Conservation (phyloP, 2,329 filamentous ascomycete genomes). For the Teratosphaeria epicoccoides region DNA sequence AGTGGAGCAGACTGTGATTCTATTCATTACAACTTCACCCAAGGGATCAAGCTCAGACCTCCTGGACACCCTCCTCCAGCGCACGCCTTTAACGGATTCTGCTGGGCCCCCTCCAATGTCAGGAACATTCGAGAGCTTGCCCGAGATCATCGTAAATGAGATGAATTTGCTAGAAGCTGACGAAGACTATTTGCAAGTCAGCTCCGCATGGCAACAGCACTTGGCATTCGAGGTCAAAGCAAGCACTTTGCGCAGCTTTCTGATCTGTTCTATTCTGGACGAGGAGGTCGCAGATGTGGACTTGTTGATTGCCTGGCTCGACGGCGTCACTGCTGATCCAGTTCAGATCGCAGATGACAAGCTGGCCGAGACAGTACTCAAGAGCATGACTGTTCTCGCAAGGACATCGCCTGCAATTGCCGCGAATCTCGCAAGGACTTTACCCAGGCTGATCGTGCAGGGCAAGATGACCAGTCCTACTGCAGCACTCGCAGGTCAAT, state of each 20-base stretch:
- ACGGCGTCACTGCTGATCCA: conserved; percentile 66
- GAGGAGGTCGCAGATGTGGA: conserved; percentile 73
- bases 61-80: conserved; percentile 27
- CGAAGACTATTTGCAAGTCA: conserved; percentile 79
- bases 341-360: conserved; percentile 71
- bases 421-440: conserved; percentile 62
- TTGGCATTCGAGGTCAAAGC: conserved; percentile 80
- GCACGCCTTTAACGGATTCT: conserved; percentile 7
- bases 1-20: conserved; percentile 38
- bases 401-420: conserved; percentile 63
- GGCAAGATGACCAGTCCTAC: conserved; percentile 59
- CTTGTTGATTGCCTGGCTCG: conserved; percentile 71
- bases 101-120: conserved; percentile 34
- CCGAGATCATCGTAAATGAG: conserved; percentile 66
- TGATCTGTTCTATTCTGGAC: conserved; percentile 76
- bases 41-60: conserved; percentile 10
- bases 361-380: conserved; percentile 67
- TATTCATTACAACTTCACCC: conserved; percentile 15
- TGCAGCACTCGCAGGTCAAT: conserved; percentile 69
- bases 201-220: conserved; percentile 74
- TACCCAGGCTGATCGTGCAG: conserved; percentile 83
- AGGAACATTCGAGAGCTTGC: conserved; percentile 46
- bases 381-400: conserved; percentile 71
- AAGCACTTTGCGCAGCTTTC: conserved; percentile 66
- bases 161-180: conserved; percentile 80